A percentile compares a stretch with the other conserved stretches of the same genome.
Evolutionary conservation across 495 filamentous ascomycete genomes (phyloP).

Genomic region (Podospora anserina): DNA sequence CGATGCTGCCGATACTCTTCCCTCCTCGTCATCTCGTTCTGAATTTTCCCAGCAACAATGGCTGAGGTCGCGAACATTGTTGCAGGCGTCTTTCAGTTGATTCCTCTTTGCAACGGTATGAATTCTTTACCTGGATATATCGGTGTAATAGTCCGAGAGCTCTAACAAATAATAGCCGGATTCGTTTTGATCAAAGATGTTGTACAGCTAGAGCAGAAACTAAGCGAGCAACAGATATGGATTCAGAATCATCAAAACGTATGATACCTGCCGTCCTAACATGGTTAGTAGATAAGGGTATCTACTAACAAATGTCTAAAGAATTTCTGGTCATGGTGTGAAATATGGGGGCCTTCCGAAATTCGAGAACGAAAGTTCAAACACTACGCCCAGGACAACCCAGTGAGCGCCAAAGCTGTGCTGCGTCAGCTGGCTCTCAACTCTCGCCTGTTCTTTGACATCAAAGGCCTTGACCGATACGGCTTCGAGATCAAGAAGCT

Average conservation of each 20-base stretch:
- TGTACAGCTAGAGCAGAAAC: neutral
- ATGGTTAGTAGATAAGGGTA: no score
- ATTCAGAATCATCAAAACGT: neutral
- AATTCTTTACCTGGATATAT: neutral
- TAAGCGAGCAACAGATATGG: neutral
- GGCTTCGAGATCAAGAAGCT: neutral
- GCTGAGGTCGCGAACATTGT: neutral
- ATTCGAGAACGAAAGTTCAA: neutral
- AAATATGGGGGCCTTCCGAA: neutral
- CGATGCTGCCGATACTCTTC: no score
- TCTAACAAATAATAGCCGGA: neutral
- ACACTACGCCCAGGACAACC: neutral
- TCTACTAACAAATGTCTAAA: neutral
- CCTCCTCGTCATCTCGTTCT: neutral
- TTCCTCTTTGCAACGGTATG: neutral
- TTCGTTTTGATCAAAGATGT: neutral
- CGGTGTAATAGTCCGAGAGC: no score
- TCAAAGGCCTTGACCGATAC: neutral
- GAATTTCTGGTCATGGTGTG: neutral
- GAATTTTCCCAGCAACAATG: neutral
- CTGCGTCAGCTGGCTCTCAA: neutral
- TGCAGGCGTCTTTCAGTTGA: neutral
- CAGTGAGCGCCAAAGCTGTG: neutral
- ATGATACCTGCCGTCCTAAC: neutral
- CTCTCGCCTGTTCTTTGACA: neutral